A percentile compares a stretch with the other conserved stretches of the same genome.
These are phyloP conservation scores for Pythium utonaiense DNA, from an alignment of 352 stramenopile species.

Conservation along the genomic window DNA sequence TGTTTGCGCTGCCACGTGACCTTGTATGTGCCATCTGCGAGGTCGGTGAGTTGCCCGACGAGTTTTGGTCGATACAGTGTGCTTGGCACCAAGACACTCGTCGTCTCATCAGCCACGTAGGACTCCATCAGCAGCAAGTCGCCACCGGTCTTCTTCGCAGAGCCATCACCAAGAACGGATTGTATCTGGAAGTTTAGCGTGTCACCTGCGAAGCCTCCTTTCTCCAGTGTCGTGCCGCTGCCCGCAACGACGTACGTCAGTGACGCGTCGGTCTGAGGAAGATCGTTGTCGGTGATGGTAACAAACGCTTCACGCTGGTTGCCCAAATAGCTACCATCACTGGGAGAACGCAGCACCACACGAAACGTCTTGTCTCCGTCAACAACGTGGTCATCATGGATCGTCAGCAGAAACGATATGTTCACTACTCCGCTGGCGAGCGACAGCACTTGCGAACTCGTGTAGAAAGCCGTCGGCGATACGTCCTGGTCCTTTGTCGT, in stretches of 20 bases:
- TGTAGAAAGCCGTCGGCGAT: conserved; percentile 86
- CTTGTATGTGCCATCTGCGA: conserved; percentile 34
- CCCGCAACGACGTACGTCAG: conserved; percentile 34
- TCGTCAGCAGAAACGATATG: conserved; percentile 87
- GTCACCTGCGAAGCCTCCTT: conserved; percentile 39
- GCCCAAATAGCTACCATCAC: conserved; percentile 36
- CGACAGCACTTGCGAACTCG: conserved; percentile 63
- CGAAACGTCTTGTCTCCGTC: conserved; percentile 72
- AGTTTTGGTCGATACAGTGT: conserved; percentile 25
- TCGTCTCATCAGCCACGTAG: conserved; percentile 22
- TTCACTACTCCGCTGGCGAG: conserved; percentile 82
- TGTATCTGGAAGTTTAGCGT: conserved; percentile 52
- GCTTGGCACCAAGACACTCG: background rate
- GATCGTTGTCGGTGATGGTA: conserved; percentile 72
- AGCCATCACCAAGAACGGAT: conserved; percentile 41
- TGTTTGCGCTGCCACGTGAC: conserved; percentile 45
- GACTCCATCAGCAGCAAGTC: conserved; percentile 44
- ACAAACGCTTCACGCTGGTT: conserved; percentile 63
- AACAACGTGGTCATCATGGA: conserved; percentile 87
- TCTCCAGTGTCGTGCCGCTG: conserved; percentile 23
- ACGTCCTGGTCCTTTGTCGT: conserved; percentile 76
- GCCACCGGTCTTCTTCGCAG: conserved; percentile 8
- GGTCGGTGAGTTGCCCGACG: conserved; percentile 24
- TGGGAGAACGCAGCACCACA: conserved; percentile 30
- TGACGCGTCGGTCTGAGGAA: conserved; percentile 30